Conservation (phyloP, 1,284 basidiomycete genomes). For the Apiotrichum laibachii region DNA sequence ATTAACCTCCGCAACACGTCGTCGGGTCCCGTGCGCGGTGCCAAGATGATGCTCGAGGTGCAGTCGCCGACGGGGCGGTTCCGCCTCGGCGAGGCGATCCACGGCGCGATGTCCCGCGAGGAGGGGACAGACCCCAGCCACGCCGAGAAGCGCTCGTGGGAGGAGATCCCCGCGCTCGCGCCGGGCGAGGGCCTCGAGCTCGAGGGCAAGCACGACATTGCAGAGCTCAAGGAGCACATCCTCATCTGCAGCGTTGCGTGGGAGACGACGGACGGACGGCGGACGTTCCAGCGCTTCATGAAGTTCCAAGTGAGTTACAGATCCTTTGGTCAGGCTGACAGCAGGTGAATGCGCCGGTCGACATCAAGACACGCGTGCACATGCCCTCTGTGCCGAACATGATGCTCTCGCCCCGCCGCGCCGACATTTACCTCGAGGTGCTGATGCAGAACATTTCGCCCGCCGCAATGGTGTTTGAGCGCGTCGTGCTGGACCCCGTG, state of each 20-base stretch:
- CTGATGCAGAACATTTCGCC: conserved; percentile 80
- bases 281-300: conserved; percentile 80
- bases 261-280: conserved; percentile 60
- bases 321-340: conserved; percentile 1
- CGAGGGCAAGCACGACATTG: conserved; percentile 38
- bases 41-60: conserved; percentile 47
- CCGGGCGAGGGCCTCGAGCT: conserved; percentile 30
- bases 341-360: conserved; percentile 79
- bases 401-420: conserved; percentile 60
- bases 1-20: conserved; percentile 35
- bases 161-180: conserved; percentile 24
- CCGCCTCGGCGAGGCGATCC: conserved; percentile 43
- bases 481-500: conserved; percentile 67
- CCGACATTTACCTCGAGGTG: conserved; percentile 80
- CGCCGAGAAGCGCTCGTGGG: conserved; percentile 16
- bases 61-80: conserved; percentile 36
- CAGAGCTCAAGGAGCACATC: conserved; percentile 44
- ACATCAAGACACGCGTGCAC: conserved; percentile 86
- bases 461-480: conserved; percentile 71
- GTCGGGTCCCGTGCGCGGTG: conserved; percentile 29
- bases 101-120: conserved; percentile 18
- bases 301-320: conserved; percentile 70
- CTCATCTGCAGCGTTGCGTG: conserved; percentile 45
- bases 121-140: conserved; percentile 15
- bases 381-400: conserved; percentile 68